These are phyloP conservation scores for Amanita jacksonii DNA, from an alignment of 768 basidiomycete species.

Conservation along the genomic window DNA sequence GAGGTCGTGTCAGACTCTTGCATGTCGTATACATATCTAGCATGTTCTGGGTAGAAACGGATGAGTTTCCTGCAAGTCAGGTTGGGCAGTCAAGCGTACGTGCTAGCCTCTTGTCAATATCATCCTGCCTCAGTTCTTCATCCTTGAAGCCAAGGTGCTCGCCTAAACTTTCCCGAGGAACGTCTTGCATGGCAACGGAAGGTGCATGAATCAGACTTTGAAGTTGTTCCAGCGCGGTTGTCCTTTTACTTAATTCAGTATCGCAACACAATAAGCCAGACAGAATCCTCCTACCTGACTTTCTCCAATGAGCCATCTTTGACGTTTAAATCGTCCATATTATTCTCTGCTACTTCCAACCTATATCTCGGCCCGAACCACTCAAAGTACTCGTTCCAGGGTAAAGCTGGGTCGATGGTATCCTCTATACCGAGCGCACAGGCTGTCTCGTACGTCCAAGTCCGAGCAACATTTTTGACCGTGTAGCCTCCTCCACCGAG, in stretches of 20 bases:
- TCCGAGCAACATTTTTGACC: conserved; percentile 88
- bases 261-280: no score
- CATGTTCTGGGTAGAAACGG: conserved; percentile 39
- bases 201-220: conserved; percentile 56
- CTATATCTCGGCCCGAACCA: conserved; percentile 96
- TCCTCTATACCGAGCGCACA: conserved; percentile 85
- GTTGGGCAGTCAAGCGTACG: conserved; percentile 34
- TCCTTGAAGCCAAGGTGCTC: conserved; percentile 52
- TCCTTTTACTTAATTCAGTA: conserved; percentile 18
- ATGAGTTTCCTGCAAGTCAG: neutral
- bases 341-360: conserved; percentile 83
- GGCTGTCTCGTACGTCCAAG: conserved; percentile 97
- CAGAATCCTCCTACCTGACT: no score
- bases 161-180: conserved; percentile 62
- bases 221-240: conserved; percentile 30
- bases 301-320: conserved; percentile 71
- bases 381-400: conserved; percentile 88
- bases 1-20: conserved; percentile 40
- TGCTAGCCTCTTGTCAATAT: conserved; percentile 60
- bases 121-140: conserved; percentile 43
- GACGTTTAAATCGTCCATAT: conserved; percentile 91
- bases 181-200: conserved; percentile 78
- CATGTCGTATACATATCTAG: conserved; percentile 52
- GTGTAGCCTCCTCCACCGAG: conserved; percentile 97
- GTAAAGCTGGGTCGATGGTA: conserved; percentile 66